Base-by-base conservation (phyloP, 2,329 filamentous ascomycete genomes). In the Talaromyces sp. region DNA sequence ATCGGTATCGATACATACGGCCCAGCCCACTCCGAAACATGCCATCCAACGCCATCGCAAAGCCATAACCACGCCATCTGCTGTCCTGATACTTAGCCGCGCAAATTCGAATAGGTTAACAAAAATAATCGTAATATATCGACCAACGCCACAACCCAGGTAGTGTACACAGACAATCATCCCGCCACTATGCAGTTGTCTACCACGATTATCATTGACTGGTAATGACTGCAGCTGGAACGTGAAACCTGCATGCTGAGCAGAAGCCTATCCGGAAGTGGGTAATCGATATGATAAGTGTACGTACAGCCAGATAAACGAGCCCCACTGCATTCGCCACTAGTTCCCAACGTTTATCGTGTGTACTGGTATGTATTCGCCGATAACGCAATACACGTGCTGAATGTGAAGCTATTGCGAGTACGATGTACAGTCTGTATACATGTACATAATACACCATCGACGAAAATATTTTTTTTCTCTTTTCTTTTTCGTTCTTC, bases 1-100 rank as follows among this genome's bases (percentile, higher is more conserved):
- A n/a, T n/a, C 15, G 19, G 25, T 43, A 40, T 22, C 53, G n/a
- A 58, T 45, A 43, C 36, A 59, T 40, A 59, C 56, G 56, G 56
- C 3, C 56, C 56, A 59, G 56, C 27, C 56, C 56, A 45, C 56
- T 59, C 56, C 56, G 56, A 59, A 59, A 58, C 56, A 27, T 58
- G 56, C 54, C 54, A 40, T 38, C 36, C 34, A 43, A 38, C 56
- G 56, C 56, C 56, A 43, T 59, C 22, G 56, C 36, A 25, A 58
- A 54, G n/a, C 51, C 51, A 22, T 54, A 10, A 13, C 29, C 29
- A 19, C 27, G 51, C 51, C 53, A 56, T 56, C 22, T 15, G 10
- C 51, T 34, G 7, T 11, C 11, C 31, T 56, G 53, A 56, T n/a
- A 34, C n/a, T 38, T 19, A 13, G n/a, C 29, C 31, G 29, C 53